Base-by-base conservation (phyloP, 257 asterid genomes). In the Phtheirospermum japonicum region DNA sequence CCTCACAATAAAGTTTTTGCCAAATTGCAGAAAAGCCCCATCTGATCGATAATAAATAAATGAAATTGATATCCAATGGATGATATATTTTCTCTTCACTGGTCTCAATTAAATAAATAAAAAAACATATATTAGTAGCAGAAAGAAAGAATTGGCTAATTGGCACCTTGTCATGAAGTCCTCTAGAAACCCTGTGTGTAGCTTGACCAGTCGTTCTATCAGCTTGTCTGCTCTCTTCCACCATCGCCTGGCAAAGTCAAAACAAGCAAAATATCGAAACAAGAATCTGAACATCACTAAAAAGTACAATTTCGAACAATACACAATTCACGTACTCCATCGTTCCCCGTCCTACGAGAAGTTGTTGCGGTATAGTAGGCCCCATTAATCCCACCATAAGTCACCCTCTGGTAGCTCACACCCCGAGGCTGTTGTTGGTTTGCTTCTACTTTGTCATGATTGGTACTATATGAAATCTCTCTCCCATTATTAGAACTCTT, bases 201-300 rank as follows among this genome's bases (percentile, higher is more conserved):
- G 97, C 99, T 77, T 79, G 75, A 42, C 96, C 95, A 4, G 95
- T 92, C 14, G 95, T 84, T 56, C 60, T 77, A 71, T 89, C 90
- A 54, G 97, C 97, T 71, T 82, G 86, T 76, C 61, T 85, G 73
- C 77, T 82, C 72, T 89, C 99, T 72, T 86, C 96, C 57, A 81
- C 52, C 9, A 76, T 79, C 68, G 81, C 85, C 99, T 92, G 67
- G 20, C 33, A 4, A 36, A 18, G 42, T 31, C n/a, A 4, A 63
- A 37, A 42, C 2, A 10, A 39, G 1, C 23, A 17, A 13, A 62
- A 57, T 0, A 53, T 40, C 59, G 52, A 16, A 60, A 40, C 36
- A 55, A 18, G 12, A 13, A 45, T 18, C 37, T 8, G 0, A 54
- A 20, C 23, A 23, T 6, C 45, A 33, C 9, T 18, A 36, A 14